phyloP scores from a whole-genome alignment of 495 filamentous ascomycete genomes.

The Neurospora sp. region DNA sequence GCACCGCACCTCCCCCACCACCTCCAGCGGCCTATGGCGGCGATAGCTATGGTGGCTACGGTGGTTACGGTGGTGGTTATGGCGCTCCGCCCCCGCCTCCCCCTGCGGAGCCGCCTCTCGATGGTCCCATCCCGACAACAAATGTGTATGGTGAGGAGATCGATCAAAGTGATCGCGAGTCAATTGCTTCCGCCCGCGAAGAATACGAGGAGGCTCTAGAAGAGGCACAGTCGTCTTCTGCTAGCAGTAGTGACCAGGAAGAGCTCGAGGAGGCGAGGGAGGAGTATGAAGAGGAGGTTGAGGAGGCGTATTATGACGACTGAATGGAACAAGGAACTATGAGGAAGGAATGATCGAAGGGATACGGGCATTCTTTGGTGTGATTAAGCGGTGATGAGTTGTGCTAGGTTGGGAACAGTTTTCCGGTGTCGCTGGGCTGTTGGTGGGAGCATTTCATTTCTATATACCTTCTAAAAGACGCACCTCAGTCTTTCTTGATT shows the following conservation, averaged over 20 bases:
- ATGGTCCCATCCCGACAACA: slow-evolving; percentile 8
- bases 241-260: slow-evolving; percentile 34
- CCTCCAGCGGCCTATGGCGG: slow-evolving; percentile 17
- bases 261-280: slow-evolving; percentile 33
- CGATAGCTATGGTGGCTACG: slow-evolving; percentile 16
- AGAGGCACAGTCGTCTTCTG: slow-evolving; percentile 22
- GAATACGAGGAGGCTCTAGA: slow-evolving; percentile 30
- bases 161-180: slow-evolving; percentile 29
- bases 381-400: background rate
- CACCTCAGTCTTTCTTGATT: background rate
- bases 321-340: background rate
- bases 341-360: background rate
- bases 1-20: background rate
- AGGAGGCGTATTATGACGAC: slow-evolving; percentile 38
- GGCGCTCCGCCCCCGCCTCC: slow-evolving; percentile 13
- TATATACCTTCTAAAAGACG: background rate
- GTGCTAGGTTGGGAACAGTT: background rate
- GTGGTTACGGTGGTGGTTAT: slow-evolving; percentile 16
- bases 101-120: slow-evolving; percentile 12
- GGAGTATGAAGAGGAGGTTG: slow-evolving; percentile 38
- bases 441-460: background rate
- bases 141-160: slow-evolving; percentile 29
- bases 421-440: background rate
- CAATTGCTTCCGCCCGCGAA: slow-evolving; percentile 26
- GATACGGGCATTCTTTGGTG: background rate